Evolutionary conservation across 2,329 filamentous ascomycete species (phyloP), one percentile per base, ranked within the genome.

Genomic region (Rutstroemia sp.): DNA sequence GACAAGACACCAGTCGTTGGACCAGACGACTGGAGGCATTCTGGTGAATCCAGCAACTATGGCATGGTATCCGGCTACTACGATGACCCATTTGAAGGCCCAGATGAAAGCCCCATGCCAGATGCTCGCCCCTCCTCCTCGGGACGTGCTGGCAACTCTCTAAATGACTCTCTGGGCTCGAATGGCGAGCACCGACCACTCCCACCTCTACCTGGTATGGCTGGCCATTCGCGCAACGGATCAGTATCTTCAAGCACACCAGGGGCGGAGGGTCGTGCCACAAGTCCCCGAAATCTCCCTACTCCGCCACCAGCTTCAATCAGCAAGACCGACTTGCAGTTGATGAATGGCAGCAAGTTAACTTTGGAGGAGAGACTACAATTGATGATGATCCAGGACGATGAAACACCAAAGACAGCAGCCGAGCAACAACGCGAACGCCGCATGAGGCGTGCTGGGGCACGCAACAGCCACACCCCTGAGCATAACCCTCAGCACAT

Each of bases 1-100:
- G 90, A 95, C 67, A 97, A 97, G 77, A 97, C 94, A 1, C 94
- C 94, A 0, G 94, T 99, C 10, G 92, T 99, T n/a, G 82, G 95
- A 21, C 94, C 94, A 0, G 94, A 97, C 66, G 91, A 96, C 70
- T 99, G 94, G 94, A 85, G 88, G 61, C 88, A 92, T 74, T 74
- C 89, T 74, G 70, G 84, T 77, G 65, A 82, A 7, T 65, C 69
- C 46, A 63, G 68, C 23, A 57, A 56, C 41, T 59, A 63, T 53
- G 64, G 63, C 44, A 53, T 62, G 18, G 61, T 63, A 52, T 62
- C 60, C 6, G 66, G 62, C 38, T 56, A 54, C 45, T 64, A 67
- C 30, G 85, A 88, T 39, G 83, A 90, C 64, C 82, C 84, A 1
- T 94, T 88, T 65, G 84, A 78, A 23, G 77, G 75, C 23, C 73